Evolutionary conservation across 345 rosid genomes (phyloP), one percentile per base, ranked within the genome.

Genomic region (Salix dunnii): DNA sequence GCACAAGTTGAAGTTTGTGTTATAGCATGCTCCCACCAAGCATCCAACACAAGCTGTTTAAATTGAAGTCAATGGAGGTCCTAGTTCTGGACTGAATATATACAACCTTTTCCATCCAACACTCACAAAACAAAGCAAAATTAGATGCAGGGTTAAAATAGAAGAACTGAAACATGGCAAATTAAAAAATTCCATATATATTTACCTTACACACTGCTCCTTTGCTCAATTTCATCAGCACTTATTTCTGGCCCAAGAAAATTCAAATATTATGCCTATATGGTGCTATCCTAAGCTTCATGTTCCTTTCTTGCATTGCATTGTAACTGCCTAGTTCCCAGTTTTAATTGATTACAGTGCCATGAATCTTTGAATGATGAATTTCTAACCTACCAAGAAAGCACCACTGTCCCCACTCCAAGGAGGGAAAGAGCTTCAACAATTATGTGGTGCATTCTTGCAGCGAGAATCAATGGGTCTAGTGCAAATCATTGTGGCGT

Each of bases 1-100:
- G 89, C 65, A 84, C 43, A 13, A 66, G 75, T 35, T 43, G 46
- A 81, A 28, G 28, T 28, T 30, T 67, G 51, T 67, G 70, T 73
- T 74, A 33, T 16, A 60, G 21, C 10, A 51, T 46, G 38, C 43
- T 43, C 38, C 68, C 36, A 1, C 5, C 4, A 12, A 58, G 16
- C 28, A 58, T 10, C 63, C 28, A 58, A 23, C 62, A 55, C 62
- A n/a, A 58, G 63, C 63, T 10, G 14, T 23, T 4, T 12, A 58
- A 23, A 23, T 23, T 10, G 16, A 58, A 58, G 25, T 58, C 63
- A n/a, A n/a, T 4, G 0, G 63, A 58, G 23, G 1, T 58, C 25
- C 13, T 23, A 58, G 5, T 58, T 58, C 28, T 3, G 16, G 63
- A 58, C 2, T 58, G 28, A 58, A 58, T 58, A 58, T 3, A 23